phyloP scores from a whole-genome alignment of 805 yeast species.

The Hanseniaspora jakobsenii region DNA sequence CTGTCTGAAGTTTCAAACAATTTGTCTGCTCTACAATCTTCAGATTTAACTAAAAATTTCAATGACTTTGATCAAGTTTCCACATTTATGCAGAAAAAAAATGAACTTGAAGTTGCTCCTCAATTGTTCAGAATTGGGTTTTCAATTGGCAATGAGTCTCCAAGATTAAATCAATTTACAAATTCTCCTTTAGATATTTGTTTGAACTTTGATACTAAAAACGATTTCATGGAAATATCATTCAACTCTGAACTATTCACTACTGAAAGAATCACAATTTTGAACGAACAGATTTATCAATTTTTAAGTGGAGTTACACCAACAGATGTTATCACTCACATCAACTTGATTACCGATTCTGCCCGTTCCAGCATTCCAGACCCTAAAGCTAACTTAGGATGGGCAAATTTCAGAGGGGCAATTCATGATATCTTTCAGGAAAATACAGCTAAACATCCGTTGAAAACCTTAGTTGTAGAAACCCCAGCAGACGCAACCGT shows the following conservation, averaged over 20 bases:
- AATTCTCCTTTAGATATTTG: slow-evolving; percentile 37
- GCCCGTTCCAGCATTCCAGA: slow-evolving; percentile 63
- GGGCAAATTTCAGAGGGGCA: slow-evolving; percentile 87
- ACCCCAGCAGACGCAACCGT: slow-evolving; percentile 51
- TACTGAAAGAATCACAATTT: slow-evolving; percentile 50
- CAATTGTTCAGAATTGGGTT: slow-evolving; percentile 41
- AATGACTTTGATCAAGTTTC: slow-evolving; percentile 45
- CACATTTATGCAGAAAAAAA: slow-evolving; percentile 35
- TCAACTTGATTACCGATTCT: slow-evolving; percentile 55
- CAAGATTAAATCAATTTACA: slow-evolving; percentile 27
- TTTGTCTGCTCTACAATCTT: too few relatives aligned
- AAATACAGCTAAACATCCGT: slow-evolving; percentile 77
- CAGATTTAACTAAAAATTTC: too few relatives aligned
- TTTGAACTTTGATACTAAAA: slow-evolving; percentile 24
- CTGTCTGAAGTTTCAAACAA: slow-evolving; percentile 34
- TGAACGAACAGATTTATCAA: slow-evolving; percentile 61
- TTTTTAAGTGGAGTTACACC: slow-evolving; percentile 33
- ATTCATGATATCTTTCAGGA: slow-evolving; percentile 89
- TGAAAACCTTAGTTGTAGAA: slow-evolving; percentile 83
- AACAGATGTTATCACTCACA: slow-evolving; percentile 42
- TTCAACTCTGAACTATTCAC: slow-evolving; percentile 71
- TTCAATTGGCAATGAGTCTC: slow-evolving; percentile 34
- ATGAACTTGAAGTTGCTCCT: slow-evolving; percentile 46
- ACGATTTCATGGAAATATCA: slow-evolving; percentile 21
- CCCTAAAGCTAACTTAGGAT: slow-evolving; percentile 76